Conservation (phyloP, 2,329 filamentous ascomycete species). For the Penicillium sp. region DNA sequence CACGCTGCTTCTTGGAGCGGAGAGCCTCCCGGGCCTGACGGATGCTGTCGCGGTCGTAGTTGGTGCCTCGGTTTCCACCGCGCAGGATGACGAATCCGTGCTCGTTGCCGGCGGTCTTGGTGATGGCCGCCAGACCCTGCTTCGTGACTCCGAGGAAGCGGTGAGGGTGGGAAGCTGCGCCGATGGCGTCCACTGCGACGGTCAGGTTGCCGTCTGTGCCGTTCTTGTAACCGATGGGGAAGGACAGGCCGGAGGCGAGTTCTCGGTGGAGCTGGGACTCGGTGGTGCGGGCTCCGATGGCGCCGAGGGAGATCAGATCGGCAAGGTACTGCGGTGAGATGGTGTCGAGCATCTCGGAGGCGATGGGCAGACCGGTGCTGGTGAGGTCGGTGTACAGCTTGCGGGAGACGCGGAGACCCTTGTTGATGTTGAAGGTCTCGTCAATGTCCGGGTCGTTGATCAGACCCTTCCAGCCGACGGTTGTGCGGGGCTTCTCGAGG, state of each 20-base stretch:
- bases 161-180: conserved; percentile 62
- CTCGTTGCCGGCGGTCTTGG: conserved; percentile 87
- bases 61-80: conserved; percentile 86
- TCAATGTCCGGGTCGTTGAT: conserved; percentile 99
- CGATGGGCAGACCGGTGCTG: conserved; percentile 82
- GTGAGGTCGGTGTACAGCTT: conserved; percentile 93
- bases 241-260: conserved; percentile 88
- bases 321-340: conserved; percentile 98
- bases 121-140: conserved; percentile 92
- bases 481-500: conserved; percentile 97
- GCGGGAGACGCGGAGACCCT: conserved; percentile 86
- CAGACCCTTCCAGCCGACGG: conserved; percentile 97
- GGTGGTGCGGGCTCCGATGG: conserved; percentile 92
- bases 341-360: conserved; percentile 96
- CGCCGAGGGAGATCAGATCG: conserved; percentile 90
- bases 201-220: conserved; percentile 88
- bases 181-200: conserved; percentile 94
- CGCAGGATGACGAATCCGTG: conserved; percentile 96
- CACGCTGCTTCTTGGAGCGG: conserved; percentile 74
- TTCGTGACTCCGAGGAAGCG: conserved; percentile 99
- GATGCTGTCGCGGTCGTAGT: conserved; percentile 85
- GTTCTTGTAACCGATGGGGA: conserved; percentile 99
- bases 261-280: conserved; percentile 96
- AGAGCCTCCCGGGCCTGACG: conserved; percentile 73
- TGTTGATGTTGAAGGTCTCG: conserved; percentile 97